Conservation (phyloP, 768 basidiomycete genomes). For the Lactarius hatsudake region DNA sequence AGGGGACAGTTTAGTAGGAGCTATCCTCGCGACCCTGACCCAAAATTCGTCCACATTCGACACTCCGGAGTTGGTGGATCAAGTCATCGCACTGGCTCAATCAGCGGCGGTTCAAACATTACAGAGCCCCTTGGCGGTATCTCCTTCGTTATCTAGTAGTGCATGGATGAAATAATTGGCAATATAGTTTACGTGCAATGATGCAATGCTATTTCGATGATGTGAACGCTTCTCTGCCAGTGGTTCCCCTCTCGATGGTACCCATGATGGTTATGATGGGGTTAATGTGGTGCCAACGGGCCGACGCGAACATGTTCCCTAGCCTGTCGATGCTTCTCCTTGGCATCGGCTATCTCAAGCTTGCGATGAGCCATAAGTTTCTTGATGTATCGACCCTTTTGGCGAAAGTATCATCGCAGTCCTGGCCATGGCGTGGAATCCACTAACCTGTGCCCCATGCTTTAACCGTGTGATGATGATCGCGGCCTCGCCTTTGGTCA, state of each 20-base stretch:
- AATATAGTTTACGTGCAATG: slow-evolving; percentile 2
- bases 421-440: not conserved
- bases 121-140: slow-evolving; percentile 58
- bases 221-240: not conserved
- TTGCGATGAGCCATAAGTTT: slow-evolving; percentile 44
- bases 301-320: slow-evolving; percentile 64
- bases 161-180: slow-evolving; percentile 19
- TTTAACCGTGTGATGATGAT: slow-evolving; percentile 74
- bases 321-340: slow-evolving; percentile 50
- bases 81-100: slow-evolving; percentile 56
- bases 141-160: slow-evolving; percentile 50
- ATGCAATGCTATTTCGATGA: not conserved
- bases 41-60: slow-evolving; percentile 44
- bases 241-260: not conserved
- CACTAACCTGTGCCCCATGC: slow-evolving; percentile 67
- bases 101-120: slow-evolving; percentile 61
- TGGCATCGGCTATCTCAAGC: slow-evolving; percentile 36
- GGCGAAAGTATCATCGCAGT: slow-evolving; percentile 6
- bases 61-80: slow-evolving; percentile 44
- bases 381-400: slow-evolving; percentile 56
- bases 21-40: slow-evolving; percentile 64
- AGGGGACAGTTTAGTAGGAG: slow-evolving; percentile 87
- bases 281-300: slow-evolving; percentile 36
- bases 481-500: slow-evolving; percentile 80
- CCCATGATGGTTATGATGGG: not conserved